These are phyloP conservation scores for Silene uniflora DNA, from an alignment of 148 eudicot species.

Conservation along the genomic window DNA sequence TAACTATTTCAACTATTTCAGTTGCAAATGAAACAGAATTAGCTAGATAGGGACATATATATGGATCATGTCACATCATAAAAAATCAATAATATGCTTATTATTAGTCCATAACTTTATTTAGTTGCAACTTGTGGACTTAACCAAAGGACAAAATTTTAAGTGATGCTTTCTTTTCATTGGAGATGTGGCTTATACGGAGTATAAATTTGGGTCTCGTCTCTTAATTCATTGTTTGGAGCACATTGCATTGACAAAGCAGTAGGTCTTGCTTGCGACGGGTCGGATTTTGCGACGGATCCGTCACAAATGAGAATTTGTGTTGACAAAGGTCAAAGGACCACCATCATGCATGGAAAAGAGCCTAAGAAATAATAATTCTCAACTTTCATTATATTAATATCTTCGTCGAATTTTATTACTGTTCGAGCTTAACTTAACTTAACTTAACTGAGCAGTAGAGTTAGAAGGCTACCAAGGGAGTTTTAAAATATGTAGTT, in stretches of 20 bases:
- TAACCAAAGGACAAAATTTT: constrained; percentile 8
- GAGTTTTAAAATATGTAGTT: no score
- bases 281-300: no score
- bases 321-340: no score
- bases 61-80: constrained; percentile 2
- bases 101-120: background rate
- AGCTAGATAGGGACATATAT: constrained; percentile 10
- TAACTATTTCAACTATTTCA: background rate
- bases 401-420: no score
- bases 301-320: no score
- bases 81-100: constrained; percentile 15
- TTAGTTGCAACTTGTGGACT: constrained; percentile 6
- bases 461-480: no score
- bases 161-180: background rate
- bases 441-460: no score
- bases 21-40: background rate
- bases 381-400: no score
- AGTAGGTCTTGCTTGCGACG: no score
- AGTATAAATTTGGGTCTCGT: background rate
- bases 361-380: background rate
- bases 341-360: background rate
- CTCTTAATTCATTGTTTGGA: background rate
- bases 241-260: no score
- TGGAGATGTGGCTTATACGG: no score
- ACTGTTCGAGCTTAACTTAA: no score